Percentiles rank a stretch among this genome's conserved stretches.
phyloP scores from a whole-genome alignment of 2,329 filamentous ascomycete genomes.

The Xylariaceae sp. region DNA sequence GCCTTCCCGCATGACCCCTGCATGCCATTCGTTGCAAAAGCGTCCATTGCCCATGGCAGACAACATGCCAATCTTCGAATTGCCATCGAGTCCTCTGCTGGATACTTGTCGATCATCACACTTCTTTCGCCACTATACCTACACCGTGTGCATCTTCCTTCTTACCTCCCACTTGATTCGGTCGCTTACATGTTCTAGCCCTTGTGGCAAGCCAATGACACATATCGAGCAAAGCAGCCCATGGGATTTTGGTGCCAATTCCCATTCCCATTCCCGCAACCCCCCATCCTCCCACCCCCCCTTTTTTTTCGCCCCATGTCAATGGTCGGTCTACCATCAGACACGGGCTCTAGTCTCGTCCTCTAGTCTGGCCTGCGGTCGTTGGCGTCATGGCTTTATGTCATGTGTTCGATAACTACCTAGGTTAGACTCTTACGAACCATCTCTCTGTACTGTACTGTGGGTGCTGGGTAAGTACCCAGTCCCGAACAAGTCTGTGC shows the following conservation, averaged over 20 bases:
- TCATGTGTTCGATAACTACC: too few species aligned
- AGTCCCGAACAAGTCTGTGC: too few species aligned
- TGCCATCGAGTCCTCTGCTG: neutral
- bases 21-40: constrained; percentile 15
- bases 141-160: neutral
- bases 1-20: constrained; percentile 11
- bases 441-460: too few species aligned
- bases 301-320: too few species aligned
- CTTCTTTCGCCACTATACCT: constrained; percentile 1
- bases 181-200: constrained; percentile 11
- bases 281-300: neutral
- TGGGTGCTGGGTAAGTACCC: too few species aligned
- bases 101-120: neutral
- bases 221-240: constrained; percentile 2
- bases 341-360: too few species aligned
- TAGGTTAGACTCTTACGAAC: too few species aligned
- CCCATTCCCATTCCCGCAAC: constrained; percentile 5
- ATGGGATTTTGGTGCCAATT: constrained; percentile 26
- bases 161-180: neutral
- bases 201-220: neutral
- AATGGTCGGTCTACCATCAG: too few species aligned
- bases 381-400: too few species aligned
- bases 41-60: constrained; percentile 8
- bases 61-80: neutral
- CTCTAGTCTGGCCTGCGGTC: too few species aligned